Percentiles rank a stretch among this genome's conserved stretches.
These are phyloP conservation scores for Sphagnum tenellum DNA, from an alignment of 225 moss, liverwort and hornwort species.

Conservation along the genomic window DNA sequence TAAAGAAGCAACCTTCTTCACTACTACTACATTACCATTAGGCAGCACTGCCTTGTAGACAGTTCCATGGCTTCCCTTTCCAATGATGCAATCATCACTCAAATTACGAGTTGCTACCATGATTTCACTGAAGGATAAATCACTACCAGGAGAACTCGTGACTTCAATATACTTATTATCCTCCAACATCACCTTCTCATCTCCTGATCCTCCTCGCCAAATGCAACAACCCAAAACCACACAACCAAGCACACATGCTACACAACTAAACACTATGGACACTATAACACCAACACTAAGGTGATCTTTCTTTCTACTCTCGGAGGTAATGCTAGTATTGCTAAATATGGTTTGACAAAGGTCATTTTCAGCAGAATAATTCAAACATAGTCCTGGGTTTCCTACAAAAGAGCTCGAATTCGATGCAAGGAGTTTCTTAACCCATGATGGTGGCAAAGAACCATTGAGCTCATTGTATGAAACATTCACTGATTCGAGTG, in stretches of 20 bases:
- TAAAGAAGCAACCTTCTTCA: conserved; percentile 2
- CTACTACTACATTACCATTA: background rate
- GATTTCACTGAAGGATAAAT: conserved; percentile 9
- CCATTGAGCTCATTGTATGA: conserved; percentile 41
- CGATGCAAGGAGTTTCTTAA: conserved; percentile 15
- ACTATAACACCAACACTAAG: conserved; percentile 25
- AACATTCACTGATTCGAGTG: conserved; percentile 32
- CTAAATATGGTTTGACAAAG: background rate
- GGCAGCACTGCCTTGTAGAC: conserved; percentile 4
- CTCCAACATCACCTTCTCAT: conserved; percentile 13
- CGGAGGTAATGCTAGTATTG: too few species aligned
- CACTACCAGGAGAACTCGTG: conserved; percentile 19
- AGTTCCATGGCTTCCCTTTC: conserved; percentile 8
- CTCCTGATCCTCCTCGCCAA: conserved; percentile 15
- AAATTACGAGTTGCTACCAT: conserved; percentile 10
- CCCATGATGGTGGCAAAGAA: conserved; percentile 31
- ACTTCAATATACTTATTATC: conserved; percentile 27
- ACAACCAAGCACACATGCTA: conserved; percentile 16
- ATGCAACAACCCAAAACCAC: conserved; percentile 20
- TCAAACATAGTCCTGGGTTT: conserved; percentile 48
- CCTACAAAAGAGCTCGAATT: conserved; percentile 30
- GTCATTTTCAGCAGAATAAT: conserved; percentile 8
- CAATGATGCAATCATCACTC: conserved; percentile 2
- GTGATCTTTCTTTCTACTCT: background rate
- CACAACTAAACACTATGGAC: conserved; percentile 33